Evolutionary conservation across 768 basidiomycete genomes (phyloP), one percentile per base, ranked within the genome.

Genomic region (Kwoniella sp.): DNA sequence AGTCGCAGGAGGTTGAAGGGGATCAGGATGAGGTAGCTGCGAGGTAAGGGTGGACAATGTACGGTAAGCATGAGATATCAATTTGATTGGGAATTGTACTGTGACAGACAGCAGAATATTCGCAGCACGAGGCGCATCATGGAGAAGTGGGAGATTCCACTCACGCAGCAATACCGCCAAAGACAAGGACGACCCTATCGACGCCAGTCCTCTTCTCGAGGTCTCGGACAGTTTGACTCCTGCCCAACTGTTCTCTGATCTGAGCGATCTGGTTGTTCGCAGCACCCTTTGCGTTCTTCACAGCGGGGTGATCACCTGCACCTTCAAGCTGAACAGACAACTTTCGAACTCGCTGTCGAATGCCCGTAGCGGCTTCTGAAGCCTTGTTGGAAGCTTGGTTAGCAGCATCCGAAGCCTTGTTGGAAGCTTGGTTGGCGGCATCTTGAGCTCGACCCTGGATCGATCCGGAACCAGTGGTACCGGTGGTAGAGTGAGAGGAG

Each of bases 11-110:
- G 58, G 69, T 76, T 76, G 49, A 76, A 63, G 13, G 74, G 74
- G 64, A 76, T 71, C 6, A 76, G 65, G 24, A 73, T 58, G 58
- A 76, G 55, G 65, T 76, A 76, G n/a, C 73, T 75, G 56, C n/a
- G 49, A 29, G 29, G 22, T 22, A 19, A 29, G 26, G 49, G n/a
- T n/a, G n/a, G n/a, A n/a, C n/a, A n/a, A n/a, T n/a, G n/a, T n/a
- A n/a, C n/a, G n/a, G n/a, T n/a, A n/a, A n/a, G n/a, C n/a, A n/a
- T n/a, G n/a, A n/a, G n/a, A n/a, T n/a, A n/a, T n/a, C n/a, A n/a
- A n/a, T n/a, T n/a, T n/a, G n/a, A n/a, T n/a, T n/a, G n/a, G n/a
- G n/a, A n/a, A n/a, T n/a, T n/a, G n/a, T n/a, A n/a, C n/a, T n/a
- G n/a, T n/a, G n/a, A n/a, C n/a, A n/a, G n/a, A n/a, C n/a, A n/a